phyloP scores from a whole-genome alignment of 352 stramenopile species.

The Globisporangium echinulatum region DNA sequence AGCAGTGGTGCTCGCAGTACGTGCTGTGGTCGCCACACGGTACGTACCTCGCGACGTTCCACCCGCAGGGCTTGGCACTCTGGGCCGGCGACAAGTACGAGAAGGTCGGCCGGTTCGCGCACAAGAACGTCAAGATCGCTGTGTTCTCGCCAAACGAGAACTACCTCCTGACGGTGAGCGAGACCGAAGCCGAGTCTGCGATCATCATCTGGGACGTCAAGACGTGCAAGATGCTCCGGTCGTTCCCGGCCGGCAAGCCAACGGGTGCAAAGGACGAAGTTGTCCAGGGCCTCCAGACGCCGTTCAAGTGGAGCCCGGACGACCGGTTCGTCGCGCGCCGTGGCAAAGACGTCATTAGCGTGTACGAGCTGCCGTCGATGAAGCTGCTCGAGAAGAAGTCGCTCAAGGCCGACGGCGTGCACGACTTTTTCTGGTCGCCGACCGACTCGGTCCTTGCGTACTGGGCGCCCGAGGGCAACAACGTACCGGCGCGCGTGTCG shows the following conservation, averaged over 20 bases:
- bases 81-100: constrained; percentile 97
- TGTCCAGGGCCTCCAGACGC: constrained; percentile 73
- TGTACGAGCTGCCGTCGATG: constrained; percentile 97
- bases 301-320: constrained; percentile 95
- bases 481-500: constrained; percentile 94
- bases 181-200: constrained; percentile 88
- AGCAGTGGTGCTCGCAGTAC: constrained; percentile 98
- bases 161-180: constrained; percentile 96
- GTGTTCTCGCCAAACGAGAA: constrained; percentile 95
- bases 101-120: constrained; percentile 95
- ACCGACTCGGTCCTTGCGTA: constrained; percentile 94
- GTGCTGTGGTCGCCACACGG: constrained; percentile 96
- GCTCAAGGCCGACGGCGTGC: constrained; percentile 90
- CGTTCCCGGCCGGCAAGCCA: constrained; percentile 77
- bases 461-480: constrained; percentile 94
- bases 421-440: constrained; percentile 98
- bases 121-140: constrained; percentile 92
- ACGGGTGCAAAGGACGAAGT: constrained; percentile 66
- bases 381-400: constrained; percentile 98
- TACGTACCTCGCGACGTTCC: constrained; percentile 97
- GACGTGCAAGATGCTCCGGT: constrained; percentile 79
- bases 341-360: constrained; percentile 87
- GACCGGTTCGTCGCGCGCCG: constrained; percentile 95
- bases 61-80: constrained; percentile 94
- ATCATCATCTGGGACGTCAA: constrained; percentile 97